These are phyloP conservation scores for Suaeda aralocaspica DNA, from an alignment of 148 eudicot species.

Conservation along the genomic window DNA sequence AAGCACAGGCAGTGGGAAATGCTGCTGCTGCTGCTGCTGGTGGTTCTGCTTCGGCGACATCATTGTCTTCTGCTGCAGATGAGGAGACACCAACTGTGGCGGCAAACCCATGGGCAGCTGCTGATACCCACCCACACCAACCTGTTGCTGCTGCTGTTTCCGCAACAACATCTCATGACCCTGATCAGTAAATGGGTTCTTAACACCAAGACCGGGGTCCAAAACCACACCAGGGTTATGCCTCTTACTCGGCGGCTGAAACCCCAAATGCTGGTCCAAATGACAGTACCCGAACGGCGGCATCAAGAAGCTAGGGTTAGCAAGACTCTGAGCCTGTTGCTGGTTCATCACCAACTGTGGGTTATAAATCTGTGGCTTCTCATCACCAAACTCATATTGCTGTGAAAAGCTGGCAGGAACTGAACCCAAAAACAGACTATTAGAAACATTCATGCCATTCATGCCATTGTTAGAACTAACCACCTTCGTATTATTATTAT, in stretches of 20 bases:
- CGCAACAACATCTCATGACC: constrained; percentile 27
- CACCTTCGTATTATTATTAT: no score
- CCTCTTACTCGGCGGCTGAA: constrained; percentile 54
- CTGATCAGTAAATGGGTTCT: constrained; percentile 37
- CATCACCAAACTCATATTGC: constrained; percentile 32
- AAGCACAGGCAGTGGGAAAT: constrained; percentile 10
- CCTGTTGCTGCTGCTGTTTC: constrained; percentile 23
- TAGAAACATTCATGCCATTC: constrained; percentile 12
- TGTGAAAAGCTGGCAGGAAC: neutral
- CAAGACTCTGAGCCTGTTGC: constrained; percentile 41
- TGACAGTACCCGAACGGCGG: constrained; percentile 35
- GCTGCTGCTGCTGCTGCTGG: constrained; percentile 13
- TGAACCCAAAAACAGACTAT: constrained; percentile 4
- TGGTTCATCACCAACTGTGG: constrained; percentile 46
- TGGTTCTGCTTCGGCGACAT: constrained; percentile 25
- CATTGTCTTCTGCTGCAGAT: constrained; percentile 33
- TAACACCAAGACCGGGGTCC: constrained; percentile 24
- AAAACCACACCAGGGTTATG: constrained; percentile 53
- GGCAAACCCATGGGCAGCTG: constrained; percentile 22
- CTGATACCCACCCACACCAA: constrained; percentile 6
- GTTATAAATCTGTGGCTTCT: constrained; percentile 45
- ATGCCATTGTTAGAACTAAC: neutral
- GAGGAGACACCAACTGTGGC: constrained; percentile 31
- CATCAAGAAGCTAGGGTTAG: constrained; percentile 47
- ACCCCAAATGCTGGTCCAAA: constrained; percentile 28